Base-by-base conservation (phyloP, 768 basidiomycete species). In the Hypholoma sublateritium region DNA sequence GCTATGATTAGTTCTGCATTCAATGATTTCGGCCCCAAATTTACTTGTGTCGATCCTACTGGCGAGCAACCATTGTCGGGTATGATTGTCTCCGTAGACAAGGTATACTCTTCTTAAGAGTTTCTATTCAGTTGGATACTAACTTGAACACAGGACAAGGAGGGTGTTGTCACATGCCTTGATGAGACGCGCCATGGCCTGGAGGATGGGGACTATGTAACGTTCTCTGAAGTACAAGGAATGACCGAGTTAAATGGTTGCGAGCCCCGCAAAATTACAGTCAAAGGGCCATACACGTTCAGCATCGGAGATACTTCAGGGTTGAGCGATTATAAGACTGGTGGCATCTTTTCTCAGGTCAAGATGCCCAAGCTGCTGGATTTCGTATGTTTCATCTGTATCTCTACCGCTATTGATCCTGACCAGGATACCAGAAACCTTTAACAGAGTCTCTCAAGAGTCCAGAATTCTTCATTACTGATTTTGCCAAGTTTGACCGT, bases 281-380 rank as follows among this genome's bases (percentile, higher is more conserved):
- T 96, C 59, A 98, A 96, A 67, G 97, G 96, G 2, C 97, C 97
- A 0, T 99, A 98, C 69, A 98, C 97, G 0, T 99, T 99, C 73
- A 79, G 89, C 28, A 96, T 99, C 56, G 96, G 97, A 2, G 93
- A 97, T 69, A 98, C 95, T 2, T 83, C 87, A 28, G 80, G 80
- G 35, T 69, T 97, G 11, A 79, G 86, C 24, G 79, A 83, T 44
- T 98, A 98, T 74, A 84, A 87, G 62, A 69, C 84, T 25, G 97
- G 96, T 22, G 97, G 97, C 36, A 89, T 95, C 59, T 99, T 98
- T 71, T 94, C 92, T 6, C 97, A 99, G 72, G 95, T 98, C 61
- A 99, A 98, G 77, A 96, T 98, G 94, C 97, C 97, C 9, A 98
- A 96, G 76, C 81, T 94, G 49, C 76, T 98, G 48, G 85, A 94